Conservation (phyloP, 306 rosid genomes). For the Malus asiatica region DNA sequence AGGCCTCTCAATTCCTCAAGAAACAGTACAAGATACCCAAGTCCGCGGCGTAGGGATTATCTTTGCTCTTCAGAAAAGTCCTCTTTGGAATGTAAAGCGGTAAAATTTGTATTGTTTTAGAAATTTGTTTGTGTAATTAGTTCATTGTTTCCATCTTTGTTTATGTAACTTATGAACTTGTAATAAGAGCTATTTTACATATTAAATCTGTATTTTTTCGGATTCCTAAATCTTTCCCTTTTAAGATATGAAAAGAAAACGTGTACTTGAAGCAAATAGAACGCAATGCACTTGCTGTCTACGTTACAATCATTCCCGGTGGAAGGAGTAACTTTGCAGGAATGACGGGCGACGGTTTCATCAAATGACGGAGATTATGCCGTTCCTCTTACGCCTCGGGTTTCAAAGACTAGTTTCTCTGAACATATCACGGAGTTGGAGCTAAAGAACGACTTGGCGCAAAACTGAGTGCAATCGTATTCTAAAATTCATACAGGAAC, state of each 20-base stretch:
- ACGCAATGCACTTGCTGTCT: too few species aligned
- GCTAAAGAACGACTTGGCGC: too few species aligned
- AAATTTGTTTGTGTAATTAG: neutral
- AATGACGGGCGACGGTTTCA: too few species aligned
- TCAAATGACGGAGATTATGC: too few species aligned
- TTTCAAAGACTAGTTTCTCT: too few species aligned
- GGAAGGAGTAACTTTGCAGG: too few species aligned
- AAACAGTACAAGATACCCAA: constrained; percentile 91
- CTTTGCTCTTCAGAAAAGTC: neutral
- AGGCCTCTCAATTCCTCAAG: constrained; percentile 87
- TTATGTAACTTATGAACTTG: neutral
- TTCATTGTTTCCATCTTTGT: neutral
- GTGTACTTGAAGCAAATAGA: too few species aligned
- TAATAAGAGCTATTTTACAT: neutral
- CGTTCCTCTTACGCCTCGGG: too few species aligned
- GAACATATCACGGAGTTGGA: too few species aligned
- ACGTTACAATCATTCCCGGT: too few species aligned
- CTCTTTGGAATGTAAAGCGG: constrained; percentile 6
- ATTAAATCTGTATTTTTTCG: neutral
- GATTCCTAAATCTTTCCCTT: neutral
- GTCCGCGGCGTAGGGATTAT: constrained; percentile 48
- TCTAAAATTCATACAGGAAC: too few species aligned
- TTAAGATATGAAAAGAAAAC: too few species aligned
- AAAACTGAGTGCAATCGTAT: fast-evolving
- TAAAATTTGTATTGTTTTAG: neutral